phyloP scores from a whole-genome alignment of 345 rosid genomes.

The Aquilaria malaccensis region DNA sequence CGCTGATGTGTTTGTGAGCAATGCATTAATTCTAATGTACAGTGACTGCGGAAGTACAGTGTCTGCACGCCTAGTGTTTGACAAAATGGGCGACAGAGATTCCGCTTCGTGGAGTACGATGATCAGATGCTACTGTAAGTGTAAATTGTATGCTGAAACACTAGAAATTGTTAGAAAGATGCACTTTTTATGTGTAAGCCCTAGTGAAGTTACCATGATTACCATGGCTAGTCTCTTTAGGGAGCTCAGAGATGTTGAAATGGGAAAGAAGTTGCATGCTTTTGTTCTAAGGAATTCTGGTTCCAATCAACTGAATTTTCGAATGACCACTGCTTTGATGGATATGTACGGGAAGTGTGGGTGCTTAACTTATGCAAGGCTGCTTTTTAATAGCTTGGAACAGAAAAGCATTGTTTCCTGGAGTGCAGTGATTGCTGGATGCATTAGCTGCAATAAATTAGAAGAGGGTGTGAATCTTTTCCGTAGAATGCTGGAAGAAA shows the following conservation, averaged over 20 bases:
- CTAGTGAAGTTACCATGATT: conserved; percentile 33
- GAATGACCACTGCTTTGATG: conserved; percentile 36
- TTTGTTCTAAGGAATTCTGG: conserved; percentile 34
- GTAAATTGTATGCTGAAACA: conserved; percentile 22
- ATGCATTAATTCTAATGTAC: conserved; percentile 39
- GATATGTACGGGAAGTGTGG: conserved; percentile 43
- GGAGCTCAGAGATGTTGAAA: conserved; percentile 13
- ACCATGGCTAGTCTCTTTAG: conserved; percentile 26
- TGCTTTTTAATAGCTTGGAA: conserved; percentile 25
- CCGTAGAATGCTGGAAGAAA: conserved; percentile 28
- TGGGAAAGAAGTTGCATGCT: conserved; percentile 35
- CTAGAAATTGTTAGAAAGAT: conserved; percentile 26
- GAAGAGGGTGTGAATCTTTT: conserved; percentile 27
- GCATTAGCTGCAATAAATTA: conserved; percentile 21
- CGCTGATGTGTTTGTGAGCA: conserved; percentile 29
- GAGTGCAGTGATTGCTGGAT: conserved; percentile 46
- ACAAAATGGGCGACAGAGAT: conserved; percentile 36
- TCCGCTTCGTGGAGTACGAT: conserved; percentile 50
- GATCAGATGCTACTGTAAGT: conserved; percentile 27
- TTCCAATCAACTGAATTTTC: background rate
- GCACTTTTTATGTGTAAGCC: conserved; percentile 20
- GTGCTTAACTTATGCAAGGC: conserved; percentile 25
- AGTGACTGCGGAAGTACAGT: conserved; percentile 24
- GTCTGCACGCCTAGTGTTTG: conserved; percentile 28
- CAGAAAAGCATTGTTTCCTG: conserved; percentile 33